A percentile compares a stretch with the other conserved stretches of the same genome.
phyloP scores from a whole-genome alignment of 129 eudicot species.

The Erigeron canadensis region DNA sequence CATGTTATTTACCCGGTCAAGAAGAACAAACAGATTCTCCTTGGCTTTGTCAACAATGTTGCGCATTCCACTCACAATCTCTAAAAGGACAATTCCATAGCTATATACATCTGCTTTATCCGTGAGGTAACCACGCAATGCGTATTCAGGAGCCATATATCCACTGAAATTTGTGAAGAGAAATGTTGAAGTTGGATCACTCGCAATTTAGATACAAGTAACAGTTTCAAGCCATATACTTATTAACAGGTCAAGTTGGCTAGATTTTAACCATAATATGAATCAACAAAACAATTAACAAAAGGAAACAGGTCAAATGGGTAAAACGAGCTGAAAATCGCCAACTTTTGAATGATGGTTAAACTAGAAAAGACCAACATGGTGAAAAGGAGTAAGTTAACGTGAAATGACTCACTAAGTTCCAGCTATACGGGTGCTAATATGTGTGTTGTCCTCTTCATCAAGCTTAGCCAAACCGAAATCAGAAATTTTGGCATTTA shows the following conservation, averaged over 20 bases:
- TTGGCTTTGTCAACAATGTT: conserved; percentile 44
- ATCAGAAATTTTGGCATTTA: conserved; percentile 74
- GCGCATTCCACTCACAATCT: conserved; percentile 59
- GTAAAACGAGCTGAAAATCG: too few relatives aligned
- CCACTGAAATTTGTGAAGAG: conserved; percentile 45
- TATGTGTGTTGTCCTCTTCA: conserved; percentile 74
- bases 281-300: too few relatives aligned
- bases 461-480: conserved; percentile 86
- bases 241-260: background rate
- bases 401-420: conserved; percentile 53
- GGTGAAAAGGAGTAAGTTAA: background rate
- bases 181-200: background rate
- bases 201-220: background rate
- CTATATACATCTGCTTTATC: conserved; percentile 85
- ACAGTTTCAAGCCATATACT: background rate
- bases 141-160: conserved; percentile 90
- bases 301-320: too few relatives aligned
- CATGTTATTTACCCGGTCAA: conserved; percentile 57
- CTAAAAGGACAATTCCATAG: conserved; percentile 60
- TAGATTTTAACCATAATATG: too few relatives aligned
- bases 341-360: background rate
- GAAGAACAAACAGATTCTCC: conserved; percentile 49
- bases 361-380: background rate
- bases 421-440: conserved; percentile 81
- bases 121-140: conserved; percentile 69